Evolutionary conservation across 2,329 filamentous ascomycete genomes (phyloP).

Genomic region (Trichoderma endophyticum): DNA sequence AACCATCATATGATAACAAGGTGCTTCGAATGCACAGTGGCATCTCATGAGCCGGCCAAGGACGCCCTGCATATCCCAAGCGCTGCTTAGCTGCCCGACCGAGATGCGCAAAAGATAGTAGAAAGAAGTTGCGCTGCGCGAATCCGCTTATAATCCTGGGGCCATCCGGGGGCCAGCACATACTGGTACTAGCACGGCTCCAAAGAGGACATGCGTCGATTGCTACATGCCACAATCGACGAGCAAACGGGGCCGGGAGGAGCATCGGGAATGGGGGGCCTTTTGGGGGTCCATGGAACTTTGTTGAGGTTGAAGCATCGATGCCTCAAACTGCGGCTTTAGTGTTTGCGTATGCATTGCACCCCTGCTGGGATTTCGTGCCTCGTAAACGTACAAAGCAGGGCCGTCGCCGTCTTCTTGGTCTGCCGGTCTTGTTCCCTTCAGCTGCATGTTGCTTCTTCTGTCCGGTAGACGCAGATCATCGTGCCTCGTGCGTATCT

Average conservation of each 20-base stretch:
- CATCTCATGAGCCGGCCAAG: background rate
- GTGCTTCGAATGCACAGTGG: background rate
- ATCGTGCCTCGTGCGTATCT: background rate
- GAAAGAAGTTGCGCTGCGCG: background rate
- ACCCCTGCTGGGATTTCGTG: background rate
- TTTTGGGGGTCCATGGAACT: conserved; percentile 13
- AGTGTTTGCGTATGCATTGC: background rate
- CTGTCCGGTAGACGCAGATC: background rate
- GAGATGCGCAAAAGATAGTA: background rate
- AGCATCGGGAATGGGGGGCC: conserved; percentile 4
- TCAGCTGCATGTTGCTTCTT: background rate
- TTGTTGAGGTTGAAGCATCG: conserved; percentile 12
- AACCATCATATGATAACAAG: conserved; percentile 1
- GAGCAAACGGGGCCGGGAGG: conserved; percentile 1
- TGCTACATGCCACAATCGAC: background rate
- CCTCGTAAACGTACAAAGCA: background rate
- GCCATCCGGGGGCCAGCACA: background rate
- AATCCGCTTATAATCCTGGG: background rate
- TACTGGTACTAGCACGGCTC: background rate
- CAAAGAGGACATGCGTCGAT: background rate
- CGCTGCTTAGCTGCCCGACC: conserved; percentile 14
- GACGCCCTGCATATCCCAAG: background rate
- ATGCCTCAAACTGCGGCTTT: conserved; percentile 12
- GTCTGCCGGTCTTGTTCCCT: background rate
- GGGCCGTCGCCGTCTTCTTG: background rate